Conservation (phyloP, 2,329 filamentous ascomycete species). For the Escovopsis sp. region DNA sequence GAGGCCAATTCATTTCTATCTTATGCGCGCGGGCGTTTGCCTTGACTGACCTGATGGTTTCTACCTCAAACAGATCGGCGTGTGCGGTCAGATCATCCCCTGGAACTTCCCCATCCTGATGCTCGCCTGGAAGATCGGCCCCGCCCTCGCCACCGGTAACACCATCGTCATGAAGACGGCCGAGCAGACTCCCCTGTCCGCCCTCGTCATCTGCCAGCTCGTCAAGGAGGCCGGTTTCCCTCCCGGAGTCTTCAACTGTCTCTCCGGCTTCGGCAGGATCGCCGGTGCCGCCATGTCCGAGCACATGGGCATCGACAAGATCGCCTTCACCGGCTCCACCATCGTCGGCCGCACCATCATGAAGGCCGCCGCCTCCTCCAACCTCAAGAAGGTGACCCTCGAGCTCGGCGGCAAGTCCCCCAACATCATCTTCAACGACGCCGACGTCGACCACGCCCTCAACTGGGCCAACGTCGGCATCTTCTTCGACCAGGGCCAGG, state of each 20-base stretch:
- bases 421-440: constrained; percentile 68
- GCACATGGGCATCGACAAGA: constrained; percentile 73
- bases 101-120: constrained; percentile 82
- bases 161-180: constrained; percentile 59
- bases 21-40: no score
- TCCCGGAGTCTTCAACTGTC: constrained; percentile 60
- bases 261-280: constrained; percentile 63
- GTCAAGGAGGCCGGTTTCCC: constrained; percentile 64
- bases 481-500: constrained; percentile 51
- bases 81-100: constrained; percentile 78
- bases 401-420: constrained; percentile 70
- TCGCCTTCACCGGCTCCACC: constrained; percentile 71
- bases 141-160: constrained; percentile 60
- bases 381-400: constrained; percentile 70
- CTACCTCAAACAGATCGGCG: constrained; percentile 35
- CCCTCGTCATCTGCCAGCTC: constrained; percentile 5
- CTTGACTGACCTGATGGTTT: neutral
- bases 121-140: constrained; percentile 70
- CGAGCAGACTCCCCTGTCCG: constrained; percentile 7
- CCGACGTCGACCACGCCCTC: constrained; percentile 63
- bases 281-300: constrained; percentile 63
- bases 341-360: constrained; percentile 60
- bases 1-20: no score
- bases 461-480: constrained; percentile 63
- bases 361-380: constrained; percentile 64